phyloP scores from a whole-genome alignment of 768 basidiomycete genomes.

The Auriscalpium microsporum region DNA sequence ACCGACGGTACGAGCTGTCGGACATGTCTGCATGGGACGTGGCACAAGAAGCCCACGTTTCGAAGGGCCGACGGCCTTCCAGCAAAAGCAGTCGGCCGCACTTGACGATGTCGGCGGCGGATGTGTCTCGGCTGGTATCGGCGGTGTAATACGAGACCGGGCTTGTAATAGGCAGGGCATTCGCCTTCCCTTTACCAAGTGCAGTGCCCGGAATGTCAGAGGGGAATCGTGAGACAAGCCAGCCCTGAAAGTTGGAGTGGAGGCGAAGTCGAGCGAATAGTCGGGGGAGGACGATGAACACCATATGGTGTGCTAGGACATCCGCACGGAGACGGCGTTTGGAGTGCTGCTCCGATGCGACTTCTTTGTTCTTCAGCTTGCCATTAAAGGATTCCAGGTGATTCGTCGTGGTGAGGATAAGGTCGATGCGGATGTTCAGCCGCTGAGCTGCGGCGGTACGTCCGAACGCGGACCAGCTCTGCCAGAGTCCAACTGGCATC shows the following conservation, averaged over 20 bases:
- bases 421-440: slow-evolving; percentile 14
- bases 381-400: slow-evolving; percentile 34
- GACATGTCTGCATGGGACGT: neutral
- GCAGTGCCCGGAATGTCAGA: no score
- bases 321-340: slow-evolving; percentile 26
- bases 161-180: no score
- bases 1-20: neutral
- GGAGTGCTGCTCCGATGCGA: slow-evolving; percentile 20
- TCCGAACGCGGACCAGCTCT: neutral
- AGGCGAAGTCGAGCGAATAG: slow-evolving; percentile 13
- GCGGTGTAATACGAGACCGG: no score
- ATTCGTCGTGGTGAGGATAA: slow-evolving; percentile 30
- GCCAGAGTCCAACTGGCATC: neutral
- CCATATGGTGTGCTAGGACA: slow-evolving; percentile 17
- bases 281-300: slow-evolving; percentile 15
- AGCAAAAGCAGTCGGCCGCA: neutral
- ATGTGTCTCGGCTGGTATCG: neutral
- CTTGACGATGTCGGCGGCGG: neutral
- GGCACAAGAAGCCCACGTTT: slow-evolving; percentile 3
- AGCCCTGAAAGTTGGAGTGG: neutral
- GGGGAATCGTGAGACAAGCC: neutral
- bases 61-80: no score
- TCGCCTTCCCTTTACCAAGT: no score
- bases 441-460: neutral
- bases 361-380: slow-evolving; percentile 24